Percentiles rank a stretch among this genome's conserved stretches.
Conservation (phyloP, 1,284 basidiomycete genomes). For the Lentinus polychrous region DNA sequence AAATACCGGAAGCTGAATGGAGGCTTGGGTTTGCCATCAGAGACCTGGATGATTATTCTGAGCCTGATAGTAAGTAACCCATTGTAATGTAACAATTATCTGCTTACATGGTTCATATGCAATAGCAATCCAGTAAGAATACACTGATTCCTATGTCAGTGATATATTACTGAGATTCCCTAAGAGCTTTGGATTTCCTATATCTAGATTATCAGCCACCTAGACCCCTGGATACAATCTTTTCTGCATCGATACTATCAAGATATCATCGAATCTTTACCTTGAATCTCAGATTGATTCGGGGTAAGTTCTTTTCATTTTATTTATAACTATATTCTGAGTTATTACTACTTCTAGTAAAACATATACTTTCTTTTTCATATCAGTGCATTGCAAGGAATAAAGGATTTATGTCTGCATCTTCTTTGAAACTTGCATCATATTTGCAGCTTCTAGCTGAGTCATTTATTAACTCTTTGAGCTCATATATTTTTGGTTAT, state of each 20-base stretch:
- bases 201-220: conserved; percentile 84
- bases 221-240: conserved; percentile 58
- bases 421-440: conserved; percentile 46
- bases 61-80: no score
- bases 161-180: conserved; percentile 9
- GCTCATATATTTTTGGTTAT: conserved; percentile 68
- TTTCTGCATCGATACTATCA: conserved; percentile 62
- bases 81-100: no score
- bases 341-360: conserved; percentile 38
- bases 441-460: conserved; percentile 71
- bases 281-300: conserved; percentile 67
- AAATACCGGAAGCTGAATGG: conserved; percentile 54
- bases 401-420: conserved; percentile 51
- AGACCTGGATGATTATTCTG: conserved; percentile 48
- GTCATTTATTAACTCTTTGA: conserved; percentile 58
- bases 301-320: conserved; percentile 43
- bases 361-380: conserved; percentile 60
- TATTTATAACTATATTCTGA: background rate
- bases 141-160: no score
- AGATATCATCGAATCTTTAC: conserved; percentile 82
- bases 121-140: conserved; percentile 57
- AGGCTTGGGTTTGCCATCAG: conserved; percentile 78
- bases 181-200: conserved; percentile 78
- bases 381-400: conserved; percentile 48
- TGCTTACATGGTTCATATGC: no score